phyloP scores from a whole-genome alignment of 352 stramenopile genomes.

The Hyphochytrium catenoides region DNA sequence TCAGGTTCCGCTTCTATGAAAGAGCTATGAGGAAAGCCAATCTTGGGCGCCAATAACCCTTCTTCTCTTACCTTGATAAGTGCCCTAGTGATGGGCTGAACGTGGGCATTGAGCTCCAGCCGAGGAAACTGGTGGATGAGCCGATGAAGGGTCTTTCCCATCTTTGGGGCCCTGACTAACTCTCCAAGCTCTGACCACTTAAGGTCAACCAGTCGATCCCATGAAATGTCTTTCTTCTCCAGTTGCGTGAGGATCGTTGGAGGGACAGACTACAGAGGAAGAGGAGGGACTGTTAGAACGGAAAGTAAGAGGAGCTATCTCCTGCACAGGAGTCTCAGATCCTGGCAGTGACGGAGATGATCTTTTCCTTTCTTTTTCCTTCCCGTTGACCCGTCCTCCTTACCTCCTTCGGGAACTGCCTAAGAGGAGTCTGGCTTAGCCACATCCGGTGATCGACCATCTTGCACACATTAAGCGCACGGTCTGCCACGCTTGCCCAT shows the following conservation, averaged over 20 bases:
- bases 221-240: constrained; percentile 96
- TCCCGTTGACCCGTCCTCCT: too few relatives aligned
- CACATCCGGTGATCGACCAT: constrained; percentile 98
- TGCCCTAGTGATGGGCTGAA: constrained; percentile 94
- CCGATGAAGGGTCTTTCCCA: constrained; percentile 92
- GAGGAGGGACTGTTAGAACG: too few relatives aligned
- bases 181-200: constrained; percentile 89
- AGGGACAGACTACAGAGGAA: too few relatives aligned
- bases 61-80: constrained; percentile 87
- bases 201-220: constrained; percentile 91
- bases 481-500: constrained; percentile 82
- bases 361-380: too few relatives aligned
- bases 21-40: too few relatives aligned
- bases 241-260: constrained; percentile 88
- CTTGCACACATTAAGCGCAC: constrained; percentile 90
- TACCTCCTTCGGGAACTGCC: constrained; percentile 81
- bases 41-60: too few relatives aligned
- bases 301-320: too few relatives aligned
- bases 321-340: too few relatives aligned
- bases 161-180: constrained; percentile 90
- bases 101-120: constrained; percentile 81
- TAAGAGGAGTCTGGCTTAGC: constrained; percentile 86
- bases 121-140: constrained; percentile 96
- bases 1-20: too few relatives aligned
- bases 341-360: too few relatives aligned